These are phyloP conservation scores for Pyrus communis DNA, from an alignment of 306 rosid species.

Conservation along the genomic window DNA sequence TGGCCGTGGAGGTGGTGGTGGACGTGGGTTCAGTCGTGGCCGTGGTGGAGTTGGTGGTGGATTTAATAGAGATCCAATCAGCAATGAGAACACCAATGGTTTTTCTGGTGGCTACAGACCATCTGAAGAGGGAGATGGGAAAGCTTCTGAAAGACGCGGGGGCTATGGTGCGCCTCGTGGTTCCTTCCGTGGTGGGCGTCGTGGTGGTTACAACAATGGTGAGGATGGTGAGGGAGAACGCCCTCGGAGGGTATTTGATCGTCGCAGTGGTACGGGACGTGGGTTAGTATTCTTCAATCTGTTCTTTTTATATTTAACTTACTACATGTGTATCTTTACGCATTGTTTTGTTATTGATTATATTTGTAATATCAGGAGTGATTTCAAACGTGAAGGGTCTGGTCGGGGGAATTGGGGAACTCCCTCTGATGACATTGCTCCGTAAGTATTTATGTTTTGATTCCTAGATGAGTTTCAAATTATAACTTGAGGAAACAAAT, in stretches of 20 bases:
- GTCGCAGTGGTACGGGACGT: conserved; percentile 61
- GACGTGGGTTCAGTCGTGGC: conserved; percentile 41
- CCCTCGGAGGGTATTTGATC: conserved; percentile 41
- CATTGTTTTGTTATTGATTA: not conserved
- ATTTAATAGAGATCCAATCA: conserved; percentile 32
- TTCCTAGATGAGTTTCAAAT: not conserved
- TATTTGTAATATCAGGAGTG: conserved; percentile 20
- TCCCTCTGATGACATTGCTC: conserved; percentile 40
- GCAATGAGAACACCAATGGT: conserved; percentile 35
- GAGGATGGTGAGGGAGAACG: conserved; percentile 49
- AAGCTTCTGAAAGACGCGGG: conserved; percentile 44
- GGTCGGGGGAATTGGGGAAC: conserved; percentile 67
- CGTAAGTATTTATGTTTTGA: conserved; percentile 24
- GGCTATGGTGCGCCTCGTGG: conserved; percentile 49
- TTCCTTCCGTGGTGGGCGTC: conserved; percentile 47
- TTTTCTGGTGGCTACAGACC: conserved; percentile 36
- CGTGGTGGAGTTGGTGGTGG: conserved; percentile 40
- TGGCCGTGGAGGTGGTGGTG: conserved; percentile 31
- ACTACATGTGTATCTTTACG: not conserved
- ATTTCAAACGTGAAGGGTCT: conserved; percentile 56
- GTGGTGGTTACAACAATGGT: conserved; percentile 44
- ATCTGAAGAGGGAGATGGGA: conserved; percentile 43
- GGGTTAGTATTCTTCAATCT: conserved; percentile 33
- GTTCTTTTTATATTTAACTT: not conserved
- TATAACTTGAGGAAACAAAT: not conserved